Conservation (phyloP, 805 yeast species). For the Wickerhamiella qilinensis region DNA sequence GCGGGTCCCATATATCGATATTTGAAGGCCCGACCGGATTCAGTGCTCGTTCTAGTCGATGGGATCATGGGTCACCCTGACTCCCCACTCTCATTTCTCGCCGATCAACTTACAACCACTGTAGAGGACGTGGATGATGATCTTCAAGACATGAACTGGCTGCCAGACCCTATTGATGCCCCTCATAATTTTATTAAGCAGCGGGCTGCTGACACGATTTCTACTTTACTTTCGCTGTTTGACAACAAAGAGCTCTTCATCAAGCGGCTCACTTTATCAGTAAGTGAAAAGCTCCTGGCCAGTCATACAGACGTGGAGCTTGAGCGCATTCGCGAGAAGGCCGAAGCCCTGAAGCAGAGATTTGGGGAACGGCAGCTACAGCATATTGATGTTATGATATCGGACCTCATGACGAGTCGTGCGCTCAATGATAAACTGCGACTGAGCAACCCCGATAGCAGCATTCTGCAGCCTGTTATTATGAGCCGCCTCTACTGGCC, state of each 20-base stretch:
- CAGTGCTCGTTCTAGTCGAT: slow-evolving; percentile 49
- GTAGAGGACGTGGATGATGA: slow-evolving; percentile 22
- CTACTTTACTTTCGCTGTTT: slow-evolving; percentile 52
- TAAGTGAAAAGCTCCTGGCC: slow-evolving; percentile 40
- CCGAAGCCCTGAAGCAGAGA: slow-evolving; percentile 40
- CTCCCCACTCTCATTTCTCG: slow-evolving; percentile 34
- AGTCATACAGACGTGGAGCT: slow-evolving; percentile 15
- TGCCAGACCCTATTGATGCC: slow-evolving; percentile 80
- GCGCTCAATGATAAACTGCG: too few species aligned
- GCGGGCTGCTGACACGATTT: slow-evolving; percentile 46
- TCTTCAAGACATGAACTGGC: slow-evolving; percentile 42
- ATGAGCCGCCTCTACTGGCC: too few species aligned
- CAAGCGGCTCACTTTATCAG: slow-evolving; percentile 43
- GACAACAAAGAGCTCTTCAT: slow-evolving; percentile 54
- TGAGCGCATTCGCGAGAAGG: slow-evolving; percentile 25
- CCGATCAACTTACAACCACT: slow-evolving; percentile 30
- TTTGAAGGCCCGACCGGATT: slow-evolving; percentile 57
- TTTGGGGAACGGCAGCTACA: slow-evolving; percentile 54
- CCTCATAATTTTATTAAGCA: slow-evolving; percentile 63
- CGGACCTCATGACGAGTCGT: slow-evolving; percentile 32
- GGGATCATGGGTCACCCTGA: slow-evolving; percentile 41
- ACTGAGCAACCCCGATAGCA: too few species aligned
- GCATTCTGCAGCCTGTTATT: too few species aligned
- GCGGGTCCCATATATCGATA: slow-evolving; percentile 60
- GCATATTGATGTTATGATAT: slow-evolving; percentile 61